These are phyloP conservation scores for Aspergillus fumigatiaffinis DNA, from an alignment of 2,329 filamentous ascomycete species.

Conservation along the genomic window DNA sequence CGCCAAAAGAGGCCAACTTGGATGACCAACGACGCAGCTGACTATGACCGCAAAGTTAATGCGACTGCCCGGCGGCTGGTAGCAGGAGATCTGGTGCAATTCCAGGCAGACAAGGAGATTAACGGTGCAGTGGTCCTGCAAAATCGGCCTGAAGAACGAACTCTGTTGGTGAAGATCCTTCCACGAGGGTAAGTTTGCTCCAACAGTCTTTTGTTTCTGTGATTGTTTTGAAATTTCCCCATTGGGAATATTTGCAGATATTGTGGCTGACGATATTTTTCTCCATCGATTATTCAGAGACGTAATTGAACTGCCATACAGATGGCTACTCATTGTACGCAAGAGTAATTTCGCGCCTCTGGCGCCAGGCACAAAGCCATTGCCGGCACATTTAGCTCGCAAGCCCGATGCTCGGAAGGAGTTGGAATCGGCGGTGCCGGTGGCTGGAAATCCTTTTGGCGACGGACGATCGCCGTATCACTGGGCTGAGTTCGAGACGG, in stretches of 20 bases:
- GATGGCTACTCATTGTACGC: slow-evolving; percentile 48
- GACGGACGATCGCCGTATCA: slow-evolving; percentile 54
- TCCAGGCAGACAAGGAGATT: slow-evolving; percentile 81
- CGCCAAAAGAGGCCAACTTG: slow-evolving; percentile 80
- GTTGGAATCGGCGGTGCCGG: slow-evolving; percentile 57
- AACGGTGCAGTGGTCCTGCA: slow-evolving; percentile 86
- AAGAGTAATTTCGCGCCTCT: slow-evolving; percentile 47
- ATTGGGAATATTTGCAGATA: slow-evolving; percentile 3
- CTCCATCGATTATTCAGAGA: slow-evolving; percentile 25
- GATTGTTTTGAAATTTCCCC: slow-evolving; percentile 8
- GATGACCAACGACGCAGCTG: slow-evolving; percentile 63
- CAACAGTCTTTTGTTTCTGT: neutral
- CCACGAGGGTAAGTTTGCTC: slow-evolving; percentile 67
- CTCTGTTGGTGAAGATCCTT: slow-evolving; percentile 73
- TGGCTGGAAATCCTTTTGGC: slow-evolving; percentile 64
- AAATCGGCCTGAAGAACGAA: slow-evolving; percentile 72
- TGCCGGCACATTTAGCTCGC: slow-evolving; percentile 46
- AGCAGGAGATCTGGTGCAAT: slow-evolving; percentile 74
- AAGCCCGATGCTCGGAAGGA: slow-evolving; percentile 54
- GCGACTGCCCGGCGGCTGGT: slow-evolving; percentile 66
- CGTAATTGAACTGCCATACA: slow-evolving; percentile 60
- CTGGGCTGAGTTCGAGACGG: slow-evolving; percentile 75
- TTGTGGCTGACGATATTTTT: slow-evolving; percentile 10
- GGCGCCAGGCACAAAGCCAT: slow-evolving; percentile 43
- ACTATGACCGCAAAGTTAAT: slow-evolving; percentile 64